Conservation (phyloP, 768 basidiomycete genomes). For the Termitomyces sp. region DNA sequence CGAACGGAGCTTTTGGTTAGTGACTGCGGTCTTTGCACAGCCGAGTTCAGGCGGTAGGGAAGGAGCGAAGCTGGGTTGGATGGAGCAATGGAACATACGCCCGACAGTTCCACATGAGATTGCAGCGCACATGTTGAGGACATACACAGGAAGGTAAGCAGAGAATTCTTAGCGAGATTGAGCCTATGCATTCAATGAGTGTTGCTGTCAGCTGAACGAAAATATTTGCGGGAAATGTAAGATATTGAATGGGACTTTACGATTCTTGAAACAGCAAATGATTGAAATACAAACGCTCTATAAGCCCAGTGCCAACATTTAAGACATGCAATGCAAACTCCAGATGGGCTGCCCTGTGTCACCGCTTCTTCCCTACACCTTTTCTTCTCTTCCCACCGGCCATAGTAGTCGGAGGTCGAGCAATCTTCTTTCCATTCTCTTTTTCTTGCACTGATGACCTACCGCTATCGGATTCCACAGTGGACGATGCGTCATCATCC, state of each 20-base stretch:
- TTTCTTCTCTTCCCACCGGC: conserved; percentile 65
- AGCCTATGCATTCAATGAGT: conserved; percentile 49
- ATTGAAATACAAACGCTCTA: background rate
- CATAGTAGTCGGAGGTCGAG: conserved; percentile 37
- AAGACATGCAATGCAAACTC: conserved; percentile 27
- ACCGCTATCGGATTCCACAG: conserved; percentile 40
- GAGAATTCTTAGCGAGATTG: background rate
- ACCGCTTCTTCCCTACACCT: conserved; percentile 41
- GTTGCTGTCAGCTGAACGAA: conserved; percentile 53
- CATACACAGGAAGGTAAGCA: background rate
- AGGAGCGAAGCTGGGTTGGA: conserved; percentile 5
- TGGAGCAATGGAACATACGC: conserved; percentile 2
- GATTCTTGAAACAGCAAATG: background rate
- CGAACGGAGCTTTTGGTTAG: conserved; percentile 46
- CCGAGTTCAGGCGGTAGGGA: background rate
- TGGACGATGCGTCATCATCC: conserved; percentile 34
- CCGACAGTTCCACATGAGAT: conserved; percentile 4
- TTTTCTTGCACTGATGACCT: conserved; percentile 30
- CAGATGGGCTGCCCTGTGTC: conserved; percentile 19
- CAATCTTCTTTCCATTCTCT: conserved; percentile 19
- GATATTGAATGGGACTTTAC: background rate
- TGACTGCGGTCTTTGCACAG: conserved; percentile 31
- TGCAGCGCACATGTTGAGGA: background rate
- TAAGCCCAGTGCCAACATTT: conserved; percentile 12
- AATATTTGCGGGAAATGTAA: background rate